Percentiles rank a stretch among this genome's conserved stretches.
phyloP scores from a whole-genome alignment of 129 eudicot species.

The Lactuca saligna region DNA sequence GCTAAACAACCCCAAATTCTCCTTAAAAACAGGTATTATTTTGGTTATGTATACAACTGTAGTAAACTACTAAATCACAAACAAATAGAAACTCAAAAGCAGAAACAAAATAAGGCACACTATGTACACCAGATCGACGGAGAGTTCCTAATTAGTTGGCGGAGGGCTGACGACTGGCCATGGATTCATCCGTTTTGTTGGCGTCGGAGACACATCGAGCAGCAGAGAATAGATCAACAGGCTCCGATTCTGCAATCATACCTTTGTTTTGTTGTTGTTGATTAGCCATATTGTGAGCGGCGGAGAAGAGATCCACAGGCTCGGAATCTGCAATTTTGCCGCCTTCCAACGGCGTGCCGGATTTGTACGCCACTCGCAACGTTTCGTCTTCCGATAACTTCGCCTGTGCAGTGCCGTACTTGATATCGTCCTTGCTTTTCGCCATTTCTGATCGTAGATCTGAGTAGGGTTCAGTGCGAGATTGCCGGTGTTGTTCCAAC shows the following conservation, averaged over 20 bases:
- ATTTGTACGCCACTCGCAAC: constrained; percentile 35
- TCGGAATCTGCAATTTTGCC: constrained; percentile 55
- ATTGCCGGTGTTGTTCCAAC: not conserved
- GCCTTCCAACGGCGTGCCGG: constrained; percentile 55
- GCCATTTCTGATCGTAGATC: constrained; percentile 26
- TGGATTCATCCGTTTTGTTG: constrained; percentile 8
- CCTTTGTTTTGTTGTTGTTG: constrained; percentile 27
- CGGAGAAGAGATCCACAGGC: constrained; percentile 51
- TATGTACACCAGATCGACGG: not conserved
- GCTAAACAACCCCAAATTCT: not conserved
- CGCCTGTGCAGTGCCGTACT: constrained; percentile 45
- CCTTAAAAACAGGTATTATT: not conserved
- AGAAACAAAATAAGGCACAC: not conserved
- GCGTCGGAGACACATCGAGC: constrained; percentile 23
- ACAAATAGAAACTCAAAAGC: not conserved
- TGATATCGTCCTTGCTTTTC: constrained; percentile 50
- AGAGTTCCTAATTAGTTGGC: not conserved
- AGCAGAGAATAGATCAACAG: constrained; percentile 35
- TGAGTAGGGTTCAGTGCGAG: not conserved
- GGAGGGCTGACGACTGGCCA: not conserved
- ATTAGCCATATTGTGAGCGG: constrained; percentile 35
- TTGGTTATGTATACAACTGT: not conserved
- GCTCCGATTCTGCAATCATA: constrained; percentile 39
- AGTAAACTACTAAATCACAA: not conserved
- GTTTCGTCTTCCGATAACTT: constrained; percentile 47